These are phyloP conservation scores for Neonectria neomacrospora DNA, from an alignment of 2,329 filamentous ascomycete species.

Conservation along the genomic window DNA sequence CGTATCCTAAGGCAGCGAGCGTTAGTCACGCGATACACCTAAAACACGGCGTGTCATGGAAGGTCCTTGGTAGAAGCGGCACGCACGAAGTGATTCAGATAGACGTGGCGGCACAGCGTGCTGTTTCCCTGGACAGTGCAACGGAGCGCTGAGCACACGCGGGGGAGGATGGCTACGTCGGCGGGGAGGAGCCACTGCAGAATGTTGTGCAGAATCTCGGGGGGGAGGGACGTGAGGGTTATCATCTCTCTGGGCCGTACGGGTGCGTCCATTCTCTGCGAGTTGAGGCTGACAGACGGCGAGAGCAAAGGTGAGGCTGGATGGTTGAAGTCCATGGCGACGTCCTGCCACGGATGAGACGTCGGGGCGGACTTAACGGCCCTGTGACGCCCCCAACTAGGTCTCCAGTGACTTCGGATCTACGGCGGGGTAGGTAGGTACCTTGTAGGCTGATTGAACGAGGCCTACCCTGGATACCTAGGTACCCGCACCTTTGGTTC, in stretches of 20 bases:
- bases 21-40: not conserved
- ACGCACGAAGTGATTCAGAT: conserved; percentile 66
- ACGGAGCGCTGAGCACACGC: conserved; percentile 64
- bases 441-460: too few relatives aligned
- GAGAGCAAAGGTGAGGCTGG: not conserved
- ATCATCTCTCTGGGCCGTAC: conserved; percentile 18
- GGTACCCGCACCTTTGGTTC: not conserved
- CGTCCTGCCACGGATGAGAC: not conserved
- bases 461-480: conserved; percentile 10
- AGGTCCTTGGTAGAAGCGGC: not conserved
- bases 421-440: not conserved
- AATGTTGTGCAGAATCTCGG: conserved; percentile 72
- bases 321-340: not conserved
- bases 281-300: not conserved
- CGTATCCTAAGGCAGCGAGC: conserved; percentile 43
- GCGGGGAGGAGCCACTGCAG: conserved; percentile 65
- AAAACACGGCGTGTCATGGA: not conserved
- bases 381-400: not conserved
- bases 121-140: conserved; percentile 60
- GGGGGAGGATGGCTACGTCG: conserved; percentile 65
- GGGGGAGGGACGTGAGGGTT: conserved; percentile 57
- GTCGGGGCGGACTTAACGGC: conserved; percentile 1
- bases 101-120: conserved; percentile 70
- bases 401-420: not conserved
- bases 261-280: conserved; percentile 20